phyloP scores from a whole-genome alignment of 2,329 filamentous ascomycete genomes.

The Scorias spongiosa region DNA sequence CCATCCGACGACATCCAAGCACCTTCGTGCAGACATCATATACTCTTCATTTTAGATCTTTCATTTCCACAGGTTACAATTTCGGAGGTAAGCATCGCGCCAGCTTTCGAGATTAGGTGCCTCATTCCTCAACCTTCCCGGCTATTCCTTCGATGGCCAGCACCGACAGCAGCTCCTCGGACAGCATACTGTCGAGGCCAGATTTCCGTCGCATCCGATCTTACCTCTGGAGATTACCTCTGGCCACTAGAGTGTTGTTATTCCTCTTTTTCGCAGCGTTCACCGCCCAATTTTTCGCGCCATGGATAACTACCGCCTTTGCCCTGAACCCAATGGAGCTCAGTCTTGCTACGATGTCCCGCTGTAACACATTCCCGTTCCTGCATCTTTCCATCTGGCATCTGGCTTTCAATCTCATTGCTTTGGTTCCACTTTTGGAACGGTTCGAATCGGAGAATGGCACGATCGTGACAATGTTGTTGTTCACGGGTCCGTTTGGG shows the following conservation, averaged over 20 bases:
- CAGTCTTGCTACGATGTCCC: conserved; percentile 59
- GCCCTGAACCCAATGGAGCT: conserved; percentile 65
- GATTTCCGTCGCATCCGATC: conserved; percentile 61
- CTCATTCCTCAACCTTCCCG: too few species aligned
- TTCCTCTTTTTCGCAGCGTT: conserved; percentile 53
- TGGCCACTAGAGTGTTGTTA: conserved; percentile 64
- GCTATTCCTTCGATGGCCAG: too few species aligned
- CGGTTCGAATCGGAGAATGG: conserved; percentile 88
- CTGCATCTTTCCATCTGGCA: conserved; percentile 75
- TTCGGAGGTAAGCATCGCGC: too few species aligned
- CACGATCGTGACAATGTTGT: conserved; percentile 68
- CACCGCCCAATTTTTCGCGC: conserved; percentile 50
- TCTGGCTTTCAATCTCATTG: conserved; percentile 61
- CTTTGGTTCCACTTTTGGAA: conserved; percentile 76
- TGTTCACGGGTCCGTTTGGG: conserved; percentile 60
- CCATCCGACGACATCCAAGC: too few species aligned
- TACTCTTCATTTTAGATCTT: too few species aligned
- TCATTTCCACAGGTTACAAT: too few species aligned
- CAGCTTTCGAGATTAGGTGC: too few species aligned
- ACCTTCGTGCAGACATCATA: too few species aligned
- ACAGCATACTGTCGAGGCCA: conserved; percentile 36
- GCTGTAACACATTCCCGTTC: conserved; percentile 81
- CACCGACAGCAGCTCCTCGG: not conserved
- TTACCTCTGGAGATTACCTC: conserved; percentile 69
- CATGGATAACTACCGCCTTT: conserved; percentile 66